Evolutionary conservation across 768 basidiomycete genomes (phyloP).

Genomic region (Mrakia gelida): DNA sequence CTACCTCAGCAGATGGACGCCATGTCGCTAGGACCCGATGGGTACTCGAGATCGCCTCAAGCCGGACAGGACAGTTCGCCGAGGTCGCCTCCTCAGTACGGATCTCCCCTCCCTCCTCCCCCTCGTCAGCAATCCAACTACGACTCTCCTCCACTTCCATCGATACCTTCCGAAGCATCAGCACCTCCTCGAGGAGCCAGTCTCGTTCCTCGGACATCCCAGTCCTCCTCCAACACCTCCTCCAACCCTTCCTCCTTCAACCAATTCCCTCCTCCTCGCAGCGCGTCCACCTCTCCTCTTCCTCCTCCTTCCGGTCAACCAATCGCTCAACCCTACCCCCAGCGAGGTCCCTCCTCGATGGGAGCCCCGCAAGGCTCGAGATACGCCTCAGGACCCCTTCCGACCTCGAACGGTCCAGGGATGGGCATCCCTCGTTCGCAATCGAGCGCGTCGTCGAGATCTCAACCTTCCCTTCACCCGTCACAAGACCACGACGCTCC

Average conservation of each 20-base stretch:
- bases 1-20: slow-evolving; percentile 28
- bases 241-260: slow-evolving; percentile 8
- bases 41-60: slow-evolving; percentile 1
- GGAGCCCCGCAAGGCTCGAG: not conserved
- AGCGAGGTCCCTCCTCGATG: not conserved
- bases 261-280: slow-evolving; percentile 24
- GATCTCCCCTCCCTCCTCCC: slow-evolving; percentile 1
- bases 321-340: slow-evolving; percentile 6
- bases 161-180: not conserved
- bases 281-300: not conserved
- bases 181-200: slow-evolving; percentile 23
- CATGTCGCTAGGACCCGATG: slow-evolving; percentile 18
- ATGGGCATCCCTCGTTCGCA: slow-evolving; percentile 18
- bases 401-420: not conserved
- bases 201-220: not conserved
- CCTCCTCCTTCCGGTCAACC: not conserved
- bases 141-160: not conserved
- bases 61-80: not conserved
- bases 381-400: not conserved
- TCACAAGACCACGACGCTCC: slow-evolving; percentile 10
- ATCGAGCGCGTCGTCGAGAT: slow-evolving; percentile 9
- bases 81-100: slow-evolving; percentile 17
- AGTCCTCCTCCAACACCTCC: not conserved
- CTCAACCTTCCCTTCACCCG: slow-evolving; percentile 1
- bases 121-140: not conserved